Base-by-base conservation (phyloP, 2,329 filamentous ascomycete genomes). In the Colletotrichum noveboracense region DNA sequence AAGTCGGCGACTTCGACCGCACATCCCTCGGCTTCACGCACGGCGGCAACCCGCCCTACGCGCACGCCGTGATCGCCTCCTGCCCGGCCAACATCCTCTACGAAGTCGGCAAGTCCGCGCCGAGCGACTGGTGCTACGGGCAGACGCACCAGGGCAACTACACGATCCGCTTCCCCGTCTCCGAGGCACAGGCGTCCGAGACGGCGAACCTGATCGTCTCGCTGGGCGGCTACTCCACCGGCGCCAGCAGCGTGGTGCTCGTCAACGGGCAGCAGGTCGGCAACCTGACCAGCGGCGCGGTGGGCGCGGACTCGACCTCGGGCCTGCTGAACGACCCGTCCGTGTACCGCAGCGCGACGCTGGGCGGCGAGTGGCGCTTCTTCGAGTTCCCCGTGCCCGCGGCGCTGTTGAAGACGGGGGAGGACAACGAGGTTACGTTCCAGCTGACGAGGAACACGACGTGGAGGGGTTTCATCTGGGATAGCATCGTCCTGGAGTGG, bases 101-200 rank as follows among this genome's bases (percentile, higher is more conserved):
- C 77, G 86, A 82, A 0, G 79, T 88, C 14, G 87, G 87, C 5
- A 71, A 78, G 64, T 85, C 81, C 21, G 79, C 79, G 6, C 81
- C 81, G 3, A 77, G 79, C 1, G 87, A 90, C 71, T 90, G 88
- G 88, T 89, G 85, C 75, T 90, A 88, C 70, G 88, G 84, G 0
- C 88, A 89, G 75, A 86, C 85, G 6, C 79, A 81, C 34, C 71
- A 78, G 18, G 84, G 84, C 1, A 85, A 82, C 43, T 85, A 84
- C 83, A 81, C 81, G 9, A 80, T 86, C 26, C 72, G 79, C 10
- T 86, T 86, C 68, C 69, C 78, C 18, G 21, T 79, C 13, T 65
- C 60, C 7, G 55, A 24, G 14, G 32, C 58, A 8, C 66, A 36
- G 66, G 60, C n/a, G 26, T 67, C 76, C n/a, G 80, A 78, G 9